Percentiles rank a stretch among this genome's conserved stretches.
Evolutionary conservation across 441 rosid species (phyloP).

Genomic region (Breynia disticha): DNA sequence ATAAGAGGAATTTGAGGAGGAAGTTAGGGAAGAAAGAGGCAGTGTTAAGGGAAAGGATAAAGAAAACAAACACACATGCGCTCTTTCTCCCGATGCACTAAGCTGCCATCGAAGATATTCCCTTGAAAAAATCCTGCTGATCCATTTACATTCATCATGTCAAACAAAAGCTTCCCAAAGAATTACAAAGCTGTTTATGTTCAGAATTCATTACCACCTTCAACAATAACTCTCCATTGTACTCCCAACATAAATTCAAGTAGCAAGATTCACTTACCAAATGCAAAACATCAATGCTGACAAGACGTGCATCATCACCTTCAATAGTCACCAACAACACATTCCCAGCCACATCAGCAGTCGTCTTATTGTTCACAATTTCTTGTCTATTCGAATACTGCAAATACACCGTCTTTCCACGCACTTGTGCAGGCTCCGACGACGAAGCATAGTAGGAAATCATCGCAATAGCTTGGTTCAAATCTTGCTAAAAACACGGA

Average conservation of each 20-base stretch:
- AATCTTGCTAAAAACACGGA: constrained; percentile 51
- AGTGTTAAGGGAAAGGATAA: constrained; percentile 96
- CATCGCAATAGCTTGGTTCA: constrained; percentile 97
- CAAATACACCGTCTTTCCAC: constrained; percentile 98
- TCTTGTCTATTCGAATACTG: constrained; percentile 98
- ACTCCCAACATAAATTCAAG: constrained; percentile 17
- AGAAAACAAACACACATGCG: constrained; percentile 99
- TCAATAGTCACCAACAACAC: constrained; percentile 91
- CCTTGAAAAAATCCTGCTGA: constrained; percentile 99
- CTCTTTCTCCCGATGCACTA: constrained; percentile 98
- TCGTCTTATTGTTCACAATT: constrained; percentile 91
- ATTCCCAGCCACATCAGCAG: constrained; percentile 97
- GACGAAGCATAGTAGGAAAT: constrained; percentile 94
- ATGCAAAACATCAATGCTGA: constrained; percentile 97
- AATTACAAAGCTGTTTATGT: constrained; percentile 62
- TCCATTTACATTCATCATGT: constrained; percentile 92
- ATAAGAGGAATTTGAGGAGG: constrained; percentile 65
- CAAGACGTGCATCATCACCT: constrained; percentile 91
- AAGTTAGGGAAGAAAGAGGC: constrained; percentile 82
- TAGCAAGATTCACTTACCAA: constrained; percentile 68
- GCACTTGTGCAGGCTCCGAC: constrained; percentile 97
- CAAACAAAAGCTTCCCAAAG: constrained; percentile 61
- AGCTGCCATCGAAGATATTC: constrained; percentile 97
- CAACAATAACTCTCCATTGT: constrained; percentile 26
- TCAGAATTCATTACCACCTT: constrained; percentile 34